Conservation (phyloP, 305 asterid genomes). For the Fraxinus nigra region DNA sequence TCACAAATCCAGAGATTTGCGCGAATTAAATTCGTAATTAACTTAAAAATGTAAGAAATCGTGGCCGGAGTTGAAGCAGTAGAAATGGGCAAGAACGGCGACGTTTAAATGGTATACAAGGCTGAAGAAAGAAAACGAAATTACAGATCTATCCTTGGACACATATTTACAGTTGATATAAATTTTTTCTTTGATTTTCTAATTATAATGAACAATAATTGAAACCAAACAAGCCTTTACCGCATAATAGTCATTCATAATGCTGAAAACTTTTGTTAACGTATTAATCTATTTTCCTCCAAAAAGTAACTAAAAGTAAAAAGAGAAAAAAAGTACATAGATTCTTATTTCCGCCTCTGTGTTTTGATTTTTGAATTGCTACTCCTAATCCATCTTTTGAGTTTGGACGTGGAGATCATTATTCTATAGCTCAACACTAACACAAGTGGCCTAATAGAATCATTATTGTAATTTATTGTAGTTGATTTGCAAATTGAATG, state of each 20-base stretch:
- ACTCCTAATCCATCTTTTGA: neutral
- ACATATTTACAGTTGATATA: no score
- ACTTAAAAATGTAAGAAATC: conserved; percentile 19
- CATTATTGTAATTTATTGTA: no score
- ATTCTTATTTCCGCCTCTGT: neutral
- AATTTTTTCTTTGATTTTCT: no score
- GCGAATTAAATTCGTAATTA: conserved; percentile 26
- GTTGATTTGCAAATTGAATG: no score
- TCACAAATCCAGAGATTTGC: conserved; percentile 16
- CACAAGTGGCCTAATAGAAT: no score
- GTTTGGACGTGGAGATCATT: neutral
- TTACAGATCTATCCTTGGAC: conserved; percentile 19
- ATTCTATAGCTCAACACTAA: no score
- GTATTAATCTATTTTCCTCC: neutral
- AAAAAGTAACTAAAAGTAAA: neutral
- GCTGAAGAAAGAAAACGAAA: neutral
- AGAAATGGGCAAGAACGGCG: conserved; percentile 30
- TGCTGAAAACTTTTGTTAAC: neutral
- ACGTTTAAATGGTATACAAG: conserved; percentile 37
- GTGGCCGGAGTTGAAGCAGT: conserved; percentile 26
- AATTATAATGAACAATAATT: no score
- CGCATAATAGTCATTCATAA: neutral
- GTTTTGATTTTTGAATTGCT: neutral
- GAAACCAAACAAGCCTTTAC: no score
- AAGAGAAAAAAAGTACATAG: neutral